Evolutionary conservation across 2,329 filamentous ascomycete species (phyloP), one percentile per base, ranked within the genome.

Genomic region (Aspergillus tanneri): DNA sequence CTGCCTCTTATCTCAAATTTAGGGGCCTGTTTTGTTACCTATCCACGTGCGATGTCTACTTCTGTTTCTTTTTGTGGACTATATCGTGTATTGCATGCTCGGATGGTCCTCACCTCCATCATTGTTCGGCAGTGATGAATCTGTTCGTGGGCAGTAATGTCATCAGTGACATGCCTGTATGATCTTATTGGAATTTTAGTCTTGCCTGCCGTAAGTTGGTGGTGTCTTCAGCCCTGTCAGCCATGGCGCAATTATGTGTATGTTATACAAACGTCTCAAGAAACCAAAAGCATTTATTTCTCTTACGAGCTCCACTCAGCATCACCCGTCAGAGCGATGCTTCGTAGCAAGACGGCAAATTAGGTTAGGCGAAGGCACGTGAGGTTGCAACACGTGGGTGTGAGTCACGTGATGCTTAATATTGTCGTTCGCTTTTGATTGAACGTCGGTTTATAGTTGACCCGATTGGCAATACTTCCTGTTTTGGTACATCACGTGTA

Each of bases 191-290:
- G 35, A 16, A 27, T 18, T 49, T 11, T 45, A 30, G 30, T 46
- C 19, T 37, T 35, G 22, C 28, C 36, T 41, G 36, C 30, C 14
- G 30, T 14, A 14, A 11, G 30, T 19, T 34, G 9, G 14, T 18
- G 30, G 6, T 7, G 30, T 43, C 35, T n/a, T 21, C 42, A 27
- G 25, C 35, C 37, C 38, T 21, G 34, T 24, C 25, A 50, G 39
- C 43, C 43, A 42, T 46, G 46, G 49, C 43, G 28, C 43, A 42
- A 35, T 54, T 46, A 54, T 52, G 16, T 54, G 54, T 56, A 56
- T 54, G 54, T 49, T 54, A 56, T 41, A 24, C 28, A 12, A 47
- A 39, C 47, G 46, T 50, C 42, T 36, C 23, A 46, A 40, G 45
- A 41, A 50, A 50, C 49, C 38, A 50, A 52, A 53, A 54, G 47